phyloP scores from a whole-genome alignment of 192 early-diverging fungal species.

The Coemansia furcata region DNA sequence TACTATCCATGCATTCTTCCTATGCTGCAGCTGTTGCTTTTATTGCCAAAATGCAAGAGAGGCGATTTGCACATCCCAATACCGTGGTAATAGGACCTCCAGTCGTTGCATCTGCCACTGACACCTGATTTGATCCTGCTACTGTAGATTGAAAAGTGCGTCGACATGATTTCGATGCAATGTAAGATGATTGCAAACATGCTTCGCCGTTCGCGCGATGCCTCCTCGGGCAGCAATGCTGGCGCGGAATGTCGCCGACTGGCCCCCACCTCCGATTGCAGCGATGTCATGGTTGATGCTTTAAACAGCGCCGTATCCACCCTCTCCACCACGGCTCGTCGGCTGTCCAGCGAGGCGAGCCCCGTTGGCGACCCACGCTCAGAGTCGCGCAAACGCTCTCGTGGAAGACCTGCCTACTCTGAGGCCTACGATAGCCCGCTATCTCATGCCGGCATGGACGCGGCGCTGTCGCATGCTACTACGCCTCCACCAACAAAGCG shows the following conservation, averaged over 20 bases:
- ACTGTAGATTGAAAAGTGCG: conserved; percentile 47
- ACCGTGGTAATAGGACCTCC: conserved; percentile 12
- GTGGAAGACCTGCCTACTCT: conserved; percentile 8
- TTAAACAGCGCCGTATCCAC: conserved; percentile 35
- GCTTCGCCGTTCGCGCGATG: conserved; percentile 46
- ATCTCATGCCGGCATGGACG: conserved; percentile 7
- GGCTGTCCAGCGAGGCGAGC: conserved; percentile 22
- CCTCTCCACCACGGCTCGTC: conserved; percentile 30
- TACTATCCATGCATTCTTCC: background rate
- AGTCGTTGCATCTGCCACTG: background rate
- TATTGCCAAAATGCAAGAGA: background rate
- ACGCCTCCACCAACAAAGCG: conserved; percentile 43
- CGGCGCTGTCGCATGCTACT: conserved; percentile 2
- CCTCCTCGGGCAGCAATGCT: conserved; percentile 10
- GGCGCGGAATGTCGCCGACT: background rate
- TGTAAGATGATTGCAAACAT: conserved; percentile 49
- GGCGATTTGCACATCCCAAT: conserved; percentile 7
- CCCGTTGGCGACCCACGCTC: conserved; percentile 8
- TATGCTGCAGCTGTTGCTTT: background rate
- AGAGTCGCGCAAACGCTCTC: conserved; percentile 39
- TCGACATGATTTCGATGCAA: conserved; percentile 54
- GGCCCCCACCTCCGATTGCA: conserved; percentile 14
- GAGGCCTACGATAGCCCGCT: background rate
- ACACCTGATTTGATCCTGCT: conserved; percentile 2
- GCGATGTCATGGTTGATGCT: conserved; percentile 30